Evolutionary conservation across 2,329 filamentous ascomycete genomes (phyloP), one percentile per base, ranked within the genome.

Genomic region (Aspergillus fructus): DNA sequence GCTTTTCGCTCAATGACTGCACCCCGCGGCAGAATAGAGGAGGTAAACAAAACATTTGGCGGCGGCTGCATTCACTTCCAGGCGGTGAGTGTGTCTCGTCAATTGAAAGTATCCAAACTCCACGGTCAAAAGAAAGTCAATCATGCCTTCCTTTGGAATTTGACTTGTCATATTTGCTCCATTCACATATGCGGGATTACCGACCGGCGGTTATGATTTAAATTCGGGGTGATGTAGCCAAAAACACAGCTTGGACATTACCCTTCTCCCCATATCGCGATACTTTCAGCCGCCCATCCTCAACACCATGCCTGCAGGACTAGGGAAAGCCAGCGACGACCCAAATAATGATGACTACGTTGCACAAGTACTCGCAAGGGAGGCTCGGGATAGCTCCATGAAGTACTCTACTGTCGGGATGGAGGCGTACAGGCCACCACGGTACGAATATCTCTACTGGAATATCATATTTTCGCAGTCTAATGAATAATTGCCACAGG

Each of bases 371-470:
- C 81, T 97, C 37, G 85, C 87, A 50, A 85, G 89, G 64, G 93
- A 97, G 74, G 93, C 93, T 12, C 86, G 83, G 58, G 85, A 89
- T 57, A 88, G 82, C 65, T 89, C 88, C 3, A 76, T 89, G 47
- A 89, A 85, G 68, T 94, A 93, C 71, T 89, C 90, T 1, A 78
- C 88, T 6, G 81, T 91, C 68, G 91, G 91, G 9, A 78, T 93
- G 61, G 84, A 89, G 54, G 89, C 88, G 17, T 88, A 86, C 65
- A 71, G 82, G 49, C 78, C 82, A 24, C 79, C 77, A 66, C 81
- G 80, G 83, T 85, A 71, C 60, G 74, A 49, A 53, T 7, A 45
- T 39, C 3, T 19, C n/a, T 42, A 15, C 23, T 34, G 5, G 12
- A 23, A 40, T 23, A 17, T 34, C 23, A 41, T 21, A 11, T 21